These are phyloP conservation scores for Exophiala bonariae DNA, from an alignment of 2,329 filamentous ascomycete genomes.

Conservation along the genomic window DNA sequence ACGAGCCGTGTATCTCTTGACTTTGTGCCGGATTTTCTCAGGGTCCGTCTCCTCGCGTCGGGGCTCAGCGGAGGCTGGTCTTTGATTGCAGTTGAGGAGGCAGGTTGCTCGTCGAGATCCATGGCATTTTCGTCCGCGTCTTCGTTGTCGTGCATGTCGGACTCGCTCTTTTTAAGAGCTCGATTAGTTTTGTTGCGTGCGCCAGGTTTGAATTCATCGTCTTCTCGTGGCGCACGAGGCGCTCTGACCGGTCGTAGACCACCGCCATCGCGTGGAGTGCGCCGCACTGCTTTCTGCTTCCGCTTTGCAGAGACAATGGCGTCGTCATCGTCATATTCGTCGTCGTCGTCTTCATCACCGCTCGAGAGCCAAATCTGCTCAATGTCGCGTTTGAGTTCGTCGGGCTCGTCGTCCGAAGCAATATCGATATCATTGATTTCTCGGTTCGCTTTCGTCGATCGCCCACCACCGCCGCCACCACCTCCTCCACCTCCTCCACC, in stretches of 20 bases:
- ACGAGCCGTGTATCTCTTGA: slow-evolving; percentile 15
- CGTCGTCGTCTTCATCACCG: slow-evolving; percentile 44
- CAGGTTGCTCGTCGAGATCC: slow-evolving; percentile 32
- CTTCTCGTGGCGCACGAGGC: slow-evolving; percentile 18
- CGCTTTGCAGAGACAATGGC: slow-evolving; percentile 37
- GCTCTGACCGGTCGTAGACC: slow-evolving; percentile 18
- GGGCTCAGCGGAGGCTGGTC: slow-evolving; percentile 39
- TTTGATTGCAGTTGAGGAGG: too few relatives aligned
- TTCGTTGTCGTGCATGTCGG: slow-evolving; percentile 14
- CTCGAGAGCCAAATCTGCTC: slow-evolving; percentile 59
- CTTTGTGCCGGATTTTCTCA: slow-evolving; percentile 35
- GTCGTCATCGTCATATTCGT: slow-evolving; percentile 43
- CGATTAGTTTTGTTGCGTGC: slow-evolving; percentile 2
- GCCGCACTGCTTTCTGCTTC: slow-evolving; percentile 46
- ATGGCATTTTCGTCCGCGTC: slow-evolving; percentile 26
- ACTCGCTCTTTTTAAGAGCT: slow-evolving; percentile 9
- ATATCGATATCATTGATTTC: slow-evolving; percentile 40
- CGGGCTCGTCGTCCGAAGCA: slow-evolving; percentile 52
- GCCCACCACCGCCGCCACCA: slow-evolving; percentile 28
- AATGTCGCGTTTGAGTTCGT: slow-evolving; percentile 48
- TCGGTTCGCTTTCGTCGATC: slow-evolving; percentile 21
- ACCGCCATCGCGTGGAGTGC: slow-evolving; percentile 39
- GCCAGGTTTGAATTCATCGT: slow-evolving; percentile 3
- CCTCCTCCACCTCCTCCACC: slow-evolving; percentile 32
- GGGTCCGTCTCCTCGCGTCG: slow-evolving; percentile 41